Conservation (phyloP, 495 filamentous ascomycete genomes). For the Aspergillus carlsbadensis region DNA sequence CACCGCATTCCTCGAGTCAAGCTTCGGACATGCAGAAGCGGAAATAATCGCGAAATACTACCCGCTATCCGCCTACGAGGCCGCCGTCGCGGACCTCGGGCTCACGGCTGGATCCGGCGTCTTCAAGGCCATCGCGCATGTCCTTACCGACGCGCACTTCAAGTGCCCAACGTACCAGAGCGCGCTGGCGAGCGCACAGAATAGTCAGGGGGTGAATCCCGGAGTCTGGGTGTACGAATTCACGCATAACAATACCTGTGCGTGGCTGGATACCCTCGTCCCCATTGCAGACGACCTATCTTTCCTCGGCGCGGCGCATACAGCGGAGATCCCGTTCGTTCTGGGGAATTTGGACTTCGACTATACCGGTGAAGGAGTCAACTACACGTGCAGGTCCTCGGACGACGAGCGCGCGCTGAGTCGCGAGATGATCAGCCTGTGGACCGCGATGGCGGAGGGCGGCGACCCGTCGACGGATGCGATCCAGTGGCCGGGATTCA, state of each 20-base stretch:
- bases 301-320: not conserved
- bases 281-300: not conserved
- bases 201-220: slow-evolving; percentile 26
- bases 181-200: slow-evolving; percentile 18
- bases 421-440: slow-evolving; percentile 31
- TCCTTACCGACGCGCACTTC: slow-evolving; percentile 32
- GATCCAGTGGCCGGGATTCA: slow-evolving; percentile 32
- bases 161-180: slow-evolving; percentile 30
- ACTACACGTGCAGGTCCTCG: slow-evolving; percentile 28
- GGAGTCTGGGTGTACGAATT: slow-evolving; percentile 34
- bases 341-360: slow-evolving; percentile 31
- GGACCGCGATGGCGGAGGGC: slow-evolving; percentile 37
- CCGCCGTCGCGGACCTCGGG: not conserved
- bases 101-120: slow-evolving; percentile 7
- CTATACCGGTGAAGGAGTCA: slow-evolving; percentile 17
- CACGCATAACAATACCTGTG: slow-evolving; percentile 33
- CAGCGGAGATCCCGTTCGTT: slow-evolving; percentile 19
- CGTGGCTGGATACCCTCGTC: slow-evolving; percentile 22
- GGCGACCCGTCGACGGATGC: slow-evolving; percentile 23
- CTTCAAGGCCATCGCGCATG: slow-evolving; percentile 19
- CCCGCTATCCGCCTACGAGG: slow-evolving; percentile 23
- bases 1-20: slow-evolving; percentile 24
- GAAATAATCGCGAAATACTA: slow-evolving; percentile 30
- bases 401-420: slow-evolving; percentile 28
- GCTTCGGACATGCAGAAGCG: slow-evolving; percentile 34